phyloP scores from a whole-genome alignment of 2,329 filamentous ascomycete genomes.

The Fusarium praegraminearum region DNA sequence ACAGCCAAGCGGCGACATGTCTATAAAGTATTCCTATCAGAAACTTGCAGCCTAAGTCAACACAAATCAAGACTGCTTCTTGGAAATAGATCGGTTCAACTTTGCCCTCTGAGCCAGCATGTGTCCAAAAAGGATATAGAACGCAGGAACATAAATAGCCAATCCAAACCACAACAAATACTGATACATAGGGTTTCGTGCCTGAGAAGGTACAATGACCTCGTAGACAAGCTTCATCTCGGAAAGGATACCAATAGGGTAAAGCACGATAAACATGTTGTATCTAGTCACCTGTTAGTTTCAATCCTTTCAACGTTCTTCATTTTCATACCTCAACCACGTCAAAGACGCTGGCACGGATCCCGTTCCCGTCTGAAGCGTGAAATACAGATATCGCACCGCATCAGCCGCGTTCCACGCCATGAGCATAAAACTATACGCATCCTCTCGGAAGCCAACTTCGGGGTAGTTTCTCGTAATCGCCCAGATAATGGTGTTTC shows the following conservation, averaged over 20 bases:
- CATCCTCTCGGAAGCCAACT: conserved; percentile 23
- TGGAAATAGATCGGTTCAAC: not conserved
- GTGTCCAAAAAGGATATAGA: conserved; percentile 35
- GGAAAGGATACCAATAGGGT: conserved; percentile 36
- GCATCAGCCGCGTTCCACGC: conserved; percentile 41
- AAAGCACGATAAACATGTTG: conserved; percentile 38
- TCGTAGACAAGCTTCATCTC: conserved; percentile 37
- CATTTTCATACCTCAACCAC: conserved; percentile 35
- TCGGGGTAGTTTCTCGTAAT: conserved; percentile 42
- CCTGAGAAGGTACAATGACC: conserved; percentile 35
- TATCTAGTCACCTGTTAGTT: conserved; percentile 15
- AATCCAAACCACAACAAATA: conserved; percentile 40
- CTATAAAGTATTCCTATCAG: not conserved
- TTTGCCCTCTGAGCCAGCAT: conserved; percentile 43
- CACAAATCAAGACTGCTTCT: conserved; percentile 2
- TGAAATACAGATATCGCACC: conserved; percentile 39
- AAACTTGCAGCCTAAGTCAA: not conserved
- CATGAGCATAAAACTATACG: conserved; percentile 38
- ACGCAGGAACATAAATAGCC: conserved; percentile 26
- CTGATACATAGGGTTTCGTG: conserved; percentile 31
- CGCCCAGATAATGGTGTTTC: conserved; percentile 44
- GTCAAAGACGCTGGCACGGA: conserved; percentile 16
- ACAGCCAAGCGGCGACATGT: not conserved
- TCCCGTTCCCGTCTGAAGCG: conserved; percentile 25
- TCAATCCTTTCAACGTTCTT: accelerated